Conservation (phyloP, 1,284 basidiomycete genomes). For the Xerocomus minutiporus region DNA sequence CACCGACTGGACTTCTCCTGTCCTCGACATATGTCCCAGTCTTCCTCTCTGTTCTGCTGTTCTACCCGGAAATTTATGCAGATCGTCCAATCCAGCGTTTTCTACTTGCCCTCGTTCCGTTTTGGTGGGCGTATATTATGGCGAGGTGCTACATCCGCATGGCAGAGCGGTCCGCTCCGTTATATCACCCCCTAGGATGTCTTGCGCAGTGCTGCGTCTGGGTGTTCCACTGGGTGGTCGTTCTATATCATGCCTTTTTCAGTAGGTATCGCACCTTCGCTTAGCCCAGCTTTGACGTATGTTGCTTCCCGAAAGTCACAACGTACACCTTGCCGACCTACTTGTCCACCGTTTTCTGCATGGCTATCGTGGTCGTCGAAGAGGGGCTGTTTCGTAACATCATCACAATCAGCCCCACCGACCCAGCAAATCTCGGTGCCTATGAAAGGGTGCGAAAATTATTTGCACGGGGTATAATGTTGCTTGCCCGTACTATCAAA, state of each 20-base stretch:
- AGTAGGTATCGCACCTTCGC: conserved; percentile 5
- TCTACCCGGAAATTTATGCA: conserved; percentile 9
- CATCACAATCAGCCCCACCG: conserved; percentile 5
- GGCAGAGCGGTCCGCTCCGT: conserved; percentile 20
- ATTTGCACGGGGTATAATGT: conserved; percentile 18
- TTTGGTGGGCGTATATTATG: conserved; percentile 21
- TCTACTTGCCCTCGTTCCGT: conserved; percentile 19
- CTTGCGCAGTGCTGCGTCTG: conserved; percentile 25
- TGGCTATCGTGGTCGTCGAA: conserved; percentile 8
- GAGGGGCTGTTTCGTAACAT: conserved; percentile 25
- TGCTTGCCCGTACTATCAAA: not conserved
- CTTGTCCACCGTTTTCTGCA: conserved; percentile 23
- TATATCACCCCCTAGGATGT: conserved; percentile 28
- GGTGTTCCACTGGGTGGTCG: conserved; percentile 25
- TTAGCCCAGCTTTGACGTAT: too few relatives aligned
- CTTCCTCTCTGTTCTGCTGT: conserved; percentile 17
- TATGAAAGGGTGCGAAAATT: conserved; percentile 14
- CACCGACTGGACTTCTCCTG: conserved; percentile 5
- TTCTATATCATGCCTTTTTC: conserved; percentile 21
- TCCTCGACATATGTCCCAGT: conserved; percentile 17
- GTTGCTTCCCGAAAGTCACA: conserved; percentile 4
- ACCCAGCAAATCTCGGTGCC: conserved; percentile 18
- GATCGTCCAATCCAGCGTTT: conserved; percentile 16
- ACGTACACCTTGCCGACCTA: conserved; percentile 18
- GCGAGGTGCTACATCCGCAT: conserved; percentile 24